Evolutionary conservation across 768 basidiomycete genomes (phyloP).

Genomic region (Lactarius psammicola): DNA sequence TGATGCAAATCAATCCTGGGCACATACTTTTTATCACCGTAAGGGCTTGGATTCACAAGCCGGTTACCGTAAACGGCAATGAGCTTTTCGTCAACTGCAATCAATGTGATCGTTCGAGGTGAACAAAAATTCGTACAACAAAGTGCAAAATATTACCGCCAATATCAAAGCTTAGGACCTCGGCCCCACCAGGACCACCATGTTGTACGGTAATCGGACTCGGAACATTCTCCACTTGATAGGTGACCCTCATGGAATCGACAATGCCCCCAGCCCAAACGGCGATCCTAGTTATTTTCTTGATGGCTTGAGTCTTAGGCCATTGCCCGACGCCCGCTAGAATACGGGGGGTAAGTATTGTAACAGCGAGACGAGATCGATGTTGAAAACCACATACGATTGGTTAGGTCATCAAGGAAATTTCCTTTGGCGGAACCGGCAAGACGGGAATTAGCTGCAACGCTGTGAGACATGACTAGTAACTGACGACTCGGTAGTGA

Average conservation of each 20-base stretch:
- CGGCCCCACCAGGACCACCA: neutral
- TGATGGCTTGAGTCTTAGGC: neutral
- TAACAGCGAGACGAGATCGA: neutral
- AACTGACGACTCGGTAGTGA: neutral
- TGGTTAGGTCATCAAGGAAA: neutral
- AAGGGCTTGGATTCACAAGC: neutral
- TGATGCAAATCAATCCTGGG: neutral
- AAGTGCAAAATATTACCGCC: neutral
- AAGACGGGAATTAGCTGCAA: neutral
- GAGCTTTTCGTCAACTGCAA: neutral
- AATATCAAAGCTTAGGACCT: neutral
- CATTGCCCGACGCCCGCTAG: neutral
- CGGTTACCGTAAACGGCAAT: neutral
- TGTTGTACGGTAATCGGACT: neutral
- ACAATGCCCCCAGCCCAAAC: neutral
- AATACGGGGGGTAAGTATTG: neutral
- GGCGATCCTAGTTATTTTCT: neutral
- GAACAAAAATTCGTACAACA: neutral
- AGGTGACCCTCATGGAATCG: neutral
- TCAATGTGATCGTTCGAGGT: neutral
- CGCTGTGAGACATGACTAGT: neutral
- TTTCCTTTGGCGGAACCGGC: neutral
- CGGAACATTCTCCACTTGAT: neutral
- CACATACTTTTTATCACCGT: neutral
- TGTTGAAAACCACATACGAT: neutral